Evolutionary conservation across 345 rosid species (phyloP).

Genomic region (Toxicodendron radicans): DNA sequence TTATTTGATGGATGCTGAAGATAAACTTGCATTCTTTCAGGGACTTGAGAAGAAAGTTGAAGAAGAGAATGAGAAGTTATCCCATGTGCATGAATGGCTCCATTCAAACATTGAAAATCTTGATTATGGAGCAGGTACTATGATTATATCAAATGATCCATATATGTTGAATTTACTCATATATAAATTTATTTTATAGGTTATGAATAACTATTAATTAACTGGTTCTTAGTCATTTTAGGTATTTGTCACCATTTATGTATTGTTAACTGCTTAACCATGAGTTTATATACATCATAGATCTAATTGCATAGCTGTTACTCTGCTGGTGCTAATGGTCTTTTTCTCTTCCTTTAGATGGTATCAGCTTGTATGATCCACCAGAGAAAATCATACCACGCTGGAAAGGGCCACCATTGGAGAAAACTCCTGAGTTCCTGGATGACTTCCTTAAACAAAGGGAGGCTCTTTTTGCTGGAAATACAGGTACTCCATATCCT

Average conservation of each 20-base stretch:
- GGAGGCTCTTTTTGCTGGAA: slow-evolving; percentile 43
- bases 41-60: slow-evolving; percentile 89
- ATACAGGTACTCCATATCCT: slow-evolving; percentile 36
- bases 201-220: background rate
- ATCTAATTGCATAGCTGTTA: background rate
- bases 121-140: slow-evolving; percentile 84
- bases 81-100: slow-evolving; percentile 70
- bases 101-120: slow-evolving; percentile 90
- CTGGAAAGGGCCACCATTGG: slow-evolving; percentile 76
- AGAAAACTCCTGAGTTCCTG: slow-evolving; percentile 60
- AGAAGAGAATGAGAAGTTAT: slow-evolving; percentile 68
- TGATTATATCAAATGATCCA: background rate
- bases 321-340: slow-evolving; percentile 21
- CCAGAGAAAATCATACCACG: slow-evolving; percentile 81
- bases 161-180: background rate
- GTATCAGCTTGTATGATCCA: slow-evolving; percentile 75
- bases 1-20: slow-evolving; percentile 67
- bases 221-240: background rate
- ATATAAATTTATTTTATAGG: background rate
- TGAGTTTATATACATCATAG: slow-evolving; percentile 3
- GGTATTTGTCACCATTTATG: background rate
- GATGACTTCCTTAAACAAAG: slow-evolving; percentile 48
- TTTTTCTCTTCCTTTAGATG: slow-evolving; percentile 52
- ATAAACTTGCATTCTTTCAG: slow-evolving; percentile 65
- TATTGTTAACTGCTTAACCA: background rate